phyloP scores from a whole-genome alignment of 306 rosid genomes.

The Boehmeria nivea region DNA sequence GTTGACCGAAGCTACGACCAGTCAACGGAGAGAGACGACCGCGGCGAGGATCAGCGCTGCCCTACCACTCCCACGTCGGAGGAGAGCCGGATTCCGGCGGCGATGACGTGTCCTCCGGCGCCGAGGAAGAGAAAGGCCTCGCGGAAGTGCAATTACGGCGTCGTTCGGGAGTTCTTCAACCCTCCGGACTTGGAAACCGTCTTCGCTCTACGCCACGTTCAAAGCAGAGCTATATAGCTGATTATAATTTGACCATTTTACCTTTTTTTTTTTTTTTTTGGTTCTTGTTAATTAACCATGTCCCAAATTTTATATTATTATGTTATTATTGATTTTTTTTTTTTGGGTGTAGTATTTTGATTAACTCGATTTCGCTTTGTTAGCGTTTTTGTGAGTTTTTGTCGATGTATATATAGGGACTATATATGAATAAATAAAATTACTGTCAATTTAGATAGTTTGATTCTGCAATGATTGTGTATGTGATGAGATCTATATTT shows the following conservation, averaged over 20 bases:
- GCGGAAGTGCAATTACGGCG: conserved; percentile 46
- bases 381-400: background rate
- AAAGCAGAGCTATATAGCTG: conserved; percentile 38
- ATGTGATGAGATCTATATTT: too few relatives aligned
- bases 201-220: conserved; percentile 56
- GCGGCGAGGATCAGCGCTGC: conserved; percentile 1
- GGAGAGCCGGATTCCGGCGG: conserved; percentile 48
- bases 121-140: conserved; percentile 68
- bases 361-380: background rate
- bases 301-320: too few relatives aligned
- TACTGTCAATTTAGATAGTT: background rate
- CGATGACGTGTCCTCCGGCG: conserved; percentile 70
- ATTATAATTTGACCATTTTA: background rate
- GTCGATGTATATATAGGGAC: conserved; percentile 12
- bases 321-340: background rate
- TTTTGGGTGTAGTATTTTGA: background rate
- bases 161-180: conserved; percentile 52
- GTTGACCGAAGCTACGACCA: background rate
- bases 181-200: conserved; percentile 81
- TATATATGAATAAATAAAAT: conserved; percentile 8
- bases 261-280: too few relatives aligned
- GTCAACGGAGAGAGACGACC: conserved; percentile 17
- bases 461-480: too few relatives aligned
- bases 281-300: background rate
- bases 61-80: conserved; percentile 69